Percentiles rank a stretch among this genome's conserved stretches.
Evolutionary conservation across 495 filamentous ascomycete genomes (phyloP).

Genomic region (Trichoderma virens): DNA sequence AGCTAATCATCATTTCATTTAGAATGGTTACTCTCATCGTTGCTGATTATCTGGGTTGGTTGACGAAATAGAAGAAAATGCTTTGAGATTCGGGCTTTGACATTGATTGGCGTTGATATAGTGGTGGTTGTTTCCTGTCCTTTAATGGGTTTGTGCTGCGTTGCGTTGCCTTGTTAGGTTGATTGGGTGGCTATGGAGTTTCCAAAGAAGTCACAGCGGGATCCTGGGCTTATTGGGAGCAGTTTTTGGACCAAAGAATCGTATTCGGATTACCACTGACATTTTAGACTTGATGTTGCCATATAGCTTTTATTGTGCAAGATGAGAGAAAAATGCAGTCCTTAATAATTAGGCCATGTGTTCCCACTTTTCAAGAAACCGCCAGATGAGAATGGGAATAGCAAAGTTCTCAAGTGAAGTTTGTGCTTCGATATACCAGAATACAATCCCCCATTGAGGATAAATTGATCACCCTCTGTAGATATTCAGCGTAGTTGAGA

Average conservation of each 20-base stretch:
- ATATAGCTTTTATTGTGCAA: neutral
- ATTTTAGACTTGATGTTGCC: neutral
- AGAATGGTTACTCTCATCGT: constrained; percentile 92
- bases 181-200: neutral
- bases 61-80: constrained; percentile 51
- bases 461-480: too few species aligned
- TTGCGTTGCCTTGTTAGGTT: neutral
- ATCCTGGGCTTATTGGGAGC: neutral
- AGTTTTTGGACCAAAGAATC: neutral
- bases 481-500: too few species aligned
- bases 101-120: constrained; percentile 5
- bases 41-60: constrained; percentile 78
- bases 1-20: constrained; percentile 28
- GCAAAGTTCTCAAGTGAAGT: neutral
- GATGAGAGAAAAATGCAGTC: neutral
- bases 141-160: neutral
- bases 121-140: neutral
- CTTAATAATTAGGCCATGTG: neutral
- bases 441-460: too few species aligned
- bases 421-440: too few species aligned
- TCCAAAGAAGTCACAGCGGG: neutral
- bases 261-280: neutral
- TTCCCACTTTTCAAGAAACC: neutral
- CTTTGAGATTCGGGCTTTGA: neutral
- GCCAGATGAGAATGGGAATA: neutral